phyloP scores from a whole-genome alignment of 2,329 filamentous ascomycete species.

The Clathrospora elynae region DNA sequence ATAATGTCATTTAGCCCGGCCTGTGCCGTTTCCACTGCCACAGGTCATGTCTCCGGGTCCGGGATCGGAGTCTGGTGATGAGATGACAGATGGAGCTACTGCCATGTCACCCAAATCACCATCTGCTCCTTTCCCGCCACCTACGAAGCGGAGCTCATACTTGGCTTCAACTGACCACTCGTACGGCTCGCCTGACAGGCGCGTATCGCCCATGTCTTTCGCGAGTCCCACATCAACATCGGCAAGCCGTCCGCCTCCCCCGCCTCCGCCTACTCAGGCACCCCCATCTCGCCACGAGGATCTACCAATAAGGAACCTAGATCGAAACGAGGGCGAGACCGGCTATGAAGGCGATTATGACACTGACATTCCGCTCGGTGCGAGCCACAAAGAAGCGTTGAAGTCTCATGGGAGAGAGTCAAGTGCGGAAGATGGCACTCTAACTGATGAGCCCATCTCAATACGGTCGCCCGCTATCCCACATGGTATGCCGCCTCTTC shows the following conservation, averaged over 20 bases:
- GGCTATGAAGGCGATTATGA: conserved; percentile 99
- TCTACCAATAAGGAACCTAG: conserved; percentile 48
- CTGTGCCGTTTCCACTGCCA: conserved; percentile 61
- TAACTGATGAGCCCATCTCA: conserved; percentile 59
- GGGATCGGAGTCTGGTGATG: conserved; percentile 88
- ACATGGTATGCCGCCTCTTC: conserved; percentile 42
- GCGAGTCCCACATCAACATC: conserved; percentile 43
- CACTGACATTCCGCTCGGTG: conserved; percentile 92
- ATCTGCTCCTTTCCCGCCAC: conserved; percentile 33
- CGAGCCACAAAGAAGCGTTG: conserved; percentile 90
- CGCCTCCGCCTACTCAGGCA: conserved; percentile 52
- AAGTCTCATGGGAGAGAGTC: conserved; percentile 79
- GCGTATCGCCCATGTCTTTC: conserved; percentile 60
- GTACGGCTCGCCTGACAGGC: conserved; percentile 38
- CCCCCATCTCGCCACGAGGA: conserved; percentile 48
- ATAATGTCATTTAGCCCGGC: conserved; percentile 61
- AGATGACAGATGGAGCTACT: conserved; percentile 59
- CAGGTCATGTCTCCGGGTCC: conserved; percentile 69
- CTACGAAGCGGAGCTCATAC: conserved; percentile 50
- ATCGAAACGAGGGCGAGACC: conserved; percentile 78
- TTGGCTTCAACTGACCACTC: conserved; percentile 46
- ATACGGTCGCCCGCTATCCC: conserved; percentile 49
- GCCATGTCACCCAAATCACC: conserved; percentile 37
- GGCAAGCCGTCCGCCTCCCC: conserved; percentile 52
- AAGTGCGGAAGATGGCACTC: conserved; percentile 70